Conservation (phyloP, 1,284 basidiomycete species). For the Ustilago lituana region DNA sequence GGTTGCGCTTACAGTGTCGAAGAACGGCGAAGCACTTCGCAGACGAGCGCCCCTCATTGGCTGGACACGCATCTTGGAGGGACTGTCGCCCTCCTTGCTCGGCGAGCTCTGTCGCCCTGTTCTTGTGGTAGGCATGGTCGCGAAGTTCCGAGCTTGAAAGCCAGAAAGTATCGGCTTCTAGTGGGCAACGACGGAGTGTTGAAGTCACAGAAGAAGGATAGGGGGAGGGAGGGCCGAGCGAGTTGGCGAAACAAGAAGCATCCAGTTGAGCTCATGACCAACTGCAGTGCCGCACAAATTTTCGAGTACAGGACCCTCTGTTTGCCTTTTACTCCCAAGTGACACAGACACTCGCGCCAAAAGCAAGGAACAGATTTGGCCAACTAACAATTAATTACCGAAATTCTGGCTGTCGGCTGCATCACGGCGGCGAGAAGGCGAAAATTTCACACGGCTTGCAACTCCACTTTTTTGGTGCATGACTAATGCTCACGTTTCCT, state of each 20-base stretch:
- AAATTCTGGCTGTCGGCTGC: conserved; percentile 2
- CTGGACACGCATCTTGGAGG: conserved; percentile 41
- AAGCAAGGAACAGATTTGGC: no score
- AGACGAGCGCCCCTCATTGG: conserved; percentile 43
- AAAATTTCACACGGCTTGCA: conserved; percentile 17
- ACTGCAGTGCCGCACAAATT: background rate
- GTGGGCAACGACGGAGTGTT: no score
- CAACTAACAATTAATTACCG: background rate
- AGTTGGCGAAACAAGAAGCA: no score
- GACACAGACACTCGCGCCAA: no score
- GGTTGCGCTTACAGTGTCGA: conserved; percentile 19
- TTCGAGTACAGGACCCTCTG: conserved; percentile 1
- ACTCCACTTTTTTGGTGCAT: conserved; percentile 26
- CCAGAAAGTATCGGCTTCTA: no score
- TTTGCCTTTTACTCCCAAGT: background rate
- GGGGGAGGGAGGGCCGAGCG: background rate
- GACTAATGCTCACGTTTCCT: conserved; percentile 15
- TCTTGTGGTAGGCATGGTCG: conserved; percentile 35
- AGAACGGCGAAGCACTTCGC: conserved; percentile 42
- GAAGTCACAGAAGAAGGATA: background rate
- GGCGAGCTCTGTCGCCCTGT: conserved; percentile 45
- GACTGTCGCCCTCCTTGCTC: conserved; percentile 27
- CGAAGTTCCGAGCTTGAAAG: background rate
- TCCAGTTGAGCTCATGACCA: no score
- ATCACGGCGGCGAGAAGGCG: background rate